Evolutionary conservation across 1,284 basidiomycete genomes (phyloP), one percentile per base, ranked within the genome.

Genomic region (Cutaneotrichosporon cutaneum): DNA sequence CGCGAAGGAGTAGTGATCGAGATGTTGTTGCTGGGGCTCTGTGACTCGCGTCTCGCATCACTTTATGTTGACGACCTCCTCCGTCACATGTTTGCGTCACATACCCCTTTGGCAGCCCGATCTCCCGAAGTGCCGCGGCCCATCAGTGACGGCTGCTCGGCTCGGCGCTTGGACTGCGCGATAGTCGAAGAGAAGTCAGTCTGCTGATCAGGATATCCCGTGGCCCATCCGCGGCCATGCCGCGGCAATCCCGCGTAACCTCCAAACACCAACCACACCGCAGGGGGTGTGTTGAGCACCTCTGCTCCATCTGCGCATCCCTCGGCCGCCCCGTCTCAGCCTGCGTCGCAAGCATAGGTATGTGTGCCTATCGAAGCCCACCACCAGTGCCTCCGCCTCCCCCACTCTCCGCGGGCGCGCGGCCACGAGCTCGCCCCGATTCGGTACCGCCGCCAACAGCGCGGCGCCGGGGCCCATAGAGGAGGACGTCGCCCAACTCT

Each of bases 21-120:
- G 18, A 32, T 14, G 26, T 21, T 30, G 26, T 24, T n/a, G 36
- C 10, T 27, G 26, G 22, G 39, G 47, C 21, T 32, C n/a, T 32
- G 8, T 24, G 4, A 8, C n/a, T 22, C 24, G 4, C 7, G 27
- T 51, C 39, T 8, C 24, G 27, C n/a, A 18, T 9, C 48, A 51
- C 48, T 51, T 51, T 51, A 51, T 51, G 48, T 51, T 51, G 26
- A 26, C 47, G 13, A 27, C 47, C 9, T 5, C 22, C 42, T 10
- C 42, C 27, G 47, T 48, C 47, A 48, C 47, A 48, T 48, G 47
- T 7, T n/a, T n/a, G 13, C 42, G 42, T 22, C 42, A 45, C 35
- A 9, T 22, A n/a, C n/a, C 42, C 42, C n/a, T n/a, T 39, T 39
- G 36, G 36, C 36, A 36, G 35, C 35, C 16, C 13, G 35, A 13